Evolutionary conservation across 768 basidiomycete genomes (phyloP).

Genomic region (Trametes cinnabarina): DNA sequence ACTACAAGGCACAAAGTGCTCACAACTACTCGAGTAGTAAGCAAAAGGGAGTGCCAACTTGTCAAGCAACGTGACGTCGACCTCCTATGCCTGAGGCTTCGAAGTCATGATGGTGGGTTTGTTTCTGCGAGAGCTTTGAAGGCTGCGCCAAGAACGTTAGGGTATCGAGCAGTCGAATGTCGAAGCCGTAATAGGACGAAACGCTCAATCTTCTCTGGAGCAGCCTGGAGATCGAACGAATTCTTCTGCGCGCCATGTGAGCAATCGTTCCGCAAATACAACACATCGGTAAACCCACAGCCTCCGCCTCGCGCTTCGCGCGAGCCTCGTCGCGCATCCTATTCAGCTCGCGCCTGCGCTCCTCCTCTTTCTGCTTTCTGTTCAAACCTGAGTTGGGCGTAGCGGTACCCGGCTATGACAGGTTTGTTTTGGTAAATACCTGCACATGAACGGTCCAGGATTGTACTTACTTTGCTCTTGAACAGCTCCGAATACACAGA

Average conservation of each 20-base stretch:
- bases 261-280: constrained; percentile 32
- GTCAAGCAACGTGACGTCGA: too few relatives aligned
- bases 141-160: constrained; percentile 29
- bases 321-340: constrained; percentile 69
- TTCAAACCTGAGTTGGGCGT: constrained; percentile 33
- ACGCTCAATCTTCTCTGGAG: constrained; percentile 42
- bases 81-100: too few relatives aligned
- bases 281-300: constrained; percentile 38
- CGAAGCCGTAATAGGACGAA: constrained; percentile 53
- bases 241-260: constrained; percentile 19
- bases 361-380: constrained; percentile 65
- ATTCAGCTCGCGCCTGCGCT: constrained; percentile 63
- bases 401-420: constrained; percentile 21
- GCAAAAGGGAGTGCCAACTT: too few relatives aligned
- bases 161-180: constrained; percentile 58
- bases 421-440: background rate
- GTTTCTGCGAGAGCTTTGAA: too few relatives aligned
- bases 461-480: constrained; percentile 27
- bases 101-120: too few relatives aligned
- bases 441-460: background rate
- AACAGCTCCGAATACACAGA: constrained; percentile 66
- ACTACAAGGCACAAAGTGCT: too few relatives aligned
- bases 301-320: constrained; percentile 52
- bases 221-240: constrained; percentile 28
- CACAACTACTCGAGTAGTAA: too few relatives aligned